Evolutionary conservation across 148 eudicot genomes (phyloP).

Genomic region (Gaultheria prostrata): DNA sequence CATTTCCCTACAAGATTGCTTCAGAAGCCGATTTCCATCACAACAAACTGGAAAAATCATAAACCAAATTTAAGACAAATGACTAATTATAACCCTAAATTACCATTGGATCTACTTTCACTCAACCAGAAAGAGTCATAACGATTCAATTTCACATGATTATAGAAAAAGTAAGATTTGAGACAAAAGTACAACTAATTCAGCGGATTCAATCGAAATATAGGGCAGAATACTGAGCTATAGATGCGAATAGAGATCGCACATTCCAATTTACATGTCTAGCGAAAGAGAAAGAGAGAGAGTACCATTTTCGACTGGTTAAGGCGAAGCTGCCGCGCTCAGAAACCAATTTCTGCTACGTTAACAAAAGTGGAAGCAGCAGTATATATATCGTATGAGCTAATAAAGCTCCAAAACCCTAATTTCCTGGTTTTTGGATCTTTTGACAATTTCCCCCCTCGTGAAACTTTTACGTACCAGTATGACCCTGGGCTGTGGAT

Average conservation of each 20-base stretch:
- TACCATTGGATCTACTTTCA: neutral
- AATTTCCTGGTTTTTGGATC: neutral
- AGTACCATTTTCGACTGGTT: conserved; percentile 10
- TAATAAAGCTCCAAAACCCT: neutral
- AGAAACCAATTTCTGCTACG: neutral
- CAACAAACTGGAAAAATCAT: neutral
- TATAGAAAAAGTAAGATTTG: neutral
- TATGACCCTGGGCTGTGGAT: neutral
- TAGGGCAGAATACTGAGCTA: no score
- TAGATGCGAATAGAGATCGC: neutral
- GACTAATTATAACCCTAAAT: neutral
- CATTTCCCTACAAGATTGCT: neutral
- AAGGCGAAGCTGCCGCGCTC: conserved; percentile 1
- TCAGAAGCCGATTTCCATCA: neutral
- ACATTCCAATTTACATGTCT: neutral
- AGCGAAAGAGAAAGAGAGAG: neutral
- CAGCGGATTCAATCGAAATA: neutral
- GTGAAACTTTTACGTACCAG: neutral
- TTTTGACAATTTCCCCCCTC: neutral
- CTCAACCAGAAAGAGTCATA: neutral
- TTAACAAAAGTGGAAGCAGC: neutral
- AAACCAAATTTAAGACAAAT: neutral
- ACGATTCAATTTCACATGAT: neutral
- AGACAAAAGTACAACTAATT: neutral
- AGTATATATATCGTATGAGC: neutral